A percentile compares a stretch with the other conserved stretches of the same genome.
Conservation (phyloP, 148 eudicot genomes). For the Arbutus unedo region DNA sequence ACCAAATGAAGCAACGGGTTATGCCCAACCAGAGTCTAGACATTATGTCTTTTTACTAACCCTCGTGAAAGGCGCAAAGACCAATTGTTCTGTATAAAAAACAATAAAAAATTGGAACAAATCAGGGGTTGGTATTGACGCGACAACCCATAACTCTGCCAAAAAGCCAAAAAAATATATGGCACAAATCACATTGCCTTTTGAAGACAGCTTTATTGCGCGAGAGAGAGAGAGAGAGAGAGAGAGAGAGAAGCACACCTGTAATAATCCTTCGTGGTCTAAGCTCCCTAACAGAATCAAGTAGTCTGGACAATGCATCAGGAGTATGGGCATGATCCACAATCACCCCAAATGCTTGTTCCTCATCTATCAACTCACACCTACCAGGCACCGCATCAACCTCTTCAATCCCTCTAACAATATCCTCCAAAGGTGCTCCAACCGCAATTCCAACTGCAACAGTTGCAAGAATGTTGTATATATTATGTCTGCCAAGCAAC, state of each 20-base stretch:
- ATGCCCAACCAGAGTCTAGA: neutral
- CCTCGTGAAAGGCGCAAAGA: neutral
- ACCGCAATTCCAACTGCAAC: constrained; percentile 96
- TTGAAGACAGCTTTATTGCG: neutral
- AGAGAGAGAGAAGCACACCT: constrained; percentile 40
- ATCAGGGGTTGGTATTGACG: neutral
- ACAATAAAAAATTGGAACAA: neutral
- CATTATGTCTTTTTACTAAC: neutral
- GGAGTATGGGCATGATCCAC: constrained; percentile 93
- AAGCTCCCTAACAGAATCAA: constrained; percentile 90
- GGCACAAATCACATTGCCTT: neutral
- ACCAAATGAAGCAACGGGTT: neutral
- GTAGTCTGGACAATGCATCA: constrained; percentile 73
- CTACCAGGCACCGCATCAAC: constrained; percentile 97
- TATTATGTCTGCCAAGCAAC: constrained; percentile 83
- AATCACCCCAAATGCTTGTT: constrained; percentile 95
- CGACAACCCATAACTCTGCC: neutral
- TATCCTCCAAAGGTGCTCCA: constrained; percentile 96
- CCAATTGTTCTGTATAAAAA: neutral
- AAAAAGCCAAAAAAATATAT: neutral
- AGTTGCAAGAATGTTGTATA: constrained; percentile 88
- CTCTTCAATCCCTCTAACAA: constrained; percentile 97
- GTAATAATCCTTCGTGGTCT: constrained; percentile 82
- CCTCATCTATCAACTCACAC: constrained; percentile 97
- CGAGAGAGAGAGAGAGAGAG: neutral